Base-by-base conservation (phyloP, 176 grass and related monocot species). In the Zoysia pacifica region DNA sequence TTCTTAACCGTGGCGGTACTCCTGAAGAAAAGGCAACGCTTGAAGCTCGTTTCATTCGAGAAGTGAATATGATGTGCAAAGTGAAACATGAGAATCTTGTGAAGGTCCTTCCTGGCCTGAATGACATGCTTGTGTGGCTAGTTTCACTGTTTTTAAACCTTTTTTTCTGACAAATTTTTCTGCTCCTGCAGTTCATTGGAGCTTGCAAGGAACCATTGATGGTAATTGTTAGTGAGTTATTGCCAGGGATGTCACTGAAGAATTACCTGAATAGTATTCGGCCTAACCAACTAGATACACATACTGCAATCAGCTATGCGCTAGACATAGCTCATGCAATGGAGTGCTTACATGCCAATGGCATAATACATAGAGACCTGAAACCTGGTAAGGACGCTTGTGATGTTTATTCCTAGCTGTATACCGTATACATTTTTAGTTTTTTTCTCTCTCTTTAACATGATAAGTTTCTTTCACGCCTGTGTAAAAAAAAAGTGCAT, bases 161-260 rank as follows among this genome's bases (percentile, higher is more conserved):
- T 39, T 59, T 15, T 36, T 67, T 83, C 1, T 16, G 39, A 70
- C 61, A n/a, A 18, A 8, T 59, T 45, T 73, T 4, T 70, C 7
- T 79, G 82, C 39, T 62, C 69, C 5, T 82, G 7, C 63, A 99
- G 96, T 95, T 99, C 48, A 82, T 99, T 65, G 96, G 96, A 82
- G 92, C 96, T 72, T 99, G 96, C 79, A 99, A 99, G 83, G 96
- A 99, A 55, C 96, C 96, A 67, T 65, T 95, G 68, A 99, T 99
- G 96, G 96, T 99, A 61, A 93, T 99, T 75, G 96, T 93, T 18
- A 99, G 92, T 5, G 96, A 99, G 52, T 82, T 99, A 66, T 67
- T 99, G 51, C 93, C 79, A 51, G 96, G 96, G 78, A 93, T 91
- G 74, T 99, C 96, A 37, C 67, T 99, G 48, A 91, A 93, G 72